These are phyloP conservation scores for Brettanomyces custersianus DNA, from an alignment of 805 yeast species.

Conservation along the genomic window DNA sequence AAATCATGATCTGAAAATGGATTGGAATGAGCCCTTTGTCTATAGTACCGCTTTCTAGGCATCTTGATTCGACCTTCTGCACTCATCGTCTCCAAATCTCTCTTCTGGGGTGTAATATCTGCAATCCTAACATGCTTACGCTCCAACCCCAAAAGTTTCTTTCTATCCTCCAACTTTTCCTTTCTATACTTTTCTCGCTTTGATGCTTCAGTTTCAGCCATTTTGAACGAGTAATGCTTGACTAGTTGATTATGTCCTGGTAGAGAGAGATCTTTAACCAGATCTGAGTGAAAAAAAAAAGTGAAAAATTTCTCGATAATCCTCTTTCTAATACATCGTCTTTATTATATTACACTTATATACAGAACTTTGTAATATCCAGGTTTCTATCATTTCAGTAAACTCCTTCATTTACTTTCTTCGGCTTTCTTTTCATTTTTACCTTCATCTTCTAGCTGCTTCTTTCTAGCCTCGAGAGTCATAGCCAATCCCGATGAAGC, in stretches of 20 bases:
- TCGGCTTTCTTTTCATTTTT: slow-evolving; percentile 4
- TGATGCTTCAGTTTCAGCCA: slow-evolving; percentile 17
- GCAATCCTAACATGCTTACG: slow-evolving; percentile 2
- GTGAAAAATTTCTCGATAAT: too few species aligned
- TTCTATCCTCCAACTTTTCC: slow-evolving; percentile 27
- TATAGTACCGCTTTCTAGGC: slow-evolving; percentile 79
- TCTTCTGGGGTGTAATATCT: slow-evolving; percentile 3
- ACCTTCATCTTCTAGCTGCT: slow-evolving; percentile 16
- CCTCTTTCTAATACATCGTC: too few species aligned
- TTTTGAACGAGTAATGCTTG: too few species aligned
- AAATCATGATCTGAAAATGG: slow-evolving; percentile 93
- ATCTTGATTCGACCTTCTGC: slow-evolving; percentile 24
- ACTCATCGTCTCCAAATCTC: slow-evolving; percentile 12
- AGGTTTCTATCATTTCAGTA: too few species aligned
- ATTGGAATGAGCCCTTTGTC: slow-evolving; percentile 97
- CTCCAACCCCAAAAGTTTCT: neutral
- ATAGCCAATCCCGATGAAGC: slow-evolving; percentile 61
- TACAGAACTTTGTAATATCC: too few species aligned
- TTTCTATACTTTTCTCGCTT: slow-evolving; percentile 44
- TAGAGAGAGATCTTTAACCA: too few species aligned
- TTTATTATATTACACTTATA: too few species aligned
- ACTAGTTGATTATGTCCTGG: too few species aligned
- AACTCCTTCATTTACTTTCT: too few species aligned
- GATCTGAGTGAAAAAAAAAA: too few species aligned
- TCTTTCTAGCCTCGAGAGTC: slow-evolving; percentile 56